These are phyloP conservation scores for Pezicula carpinea DNA, from an alignment of 2,329 filamentous ascomycete species.

Conservation along the genomic window DNA sequence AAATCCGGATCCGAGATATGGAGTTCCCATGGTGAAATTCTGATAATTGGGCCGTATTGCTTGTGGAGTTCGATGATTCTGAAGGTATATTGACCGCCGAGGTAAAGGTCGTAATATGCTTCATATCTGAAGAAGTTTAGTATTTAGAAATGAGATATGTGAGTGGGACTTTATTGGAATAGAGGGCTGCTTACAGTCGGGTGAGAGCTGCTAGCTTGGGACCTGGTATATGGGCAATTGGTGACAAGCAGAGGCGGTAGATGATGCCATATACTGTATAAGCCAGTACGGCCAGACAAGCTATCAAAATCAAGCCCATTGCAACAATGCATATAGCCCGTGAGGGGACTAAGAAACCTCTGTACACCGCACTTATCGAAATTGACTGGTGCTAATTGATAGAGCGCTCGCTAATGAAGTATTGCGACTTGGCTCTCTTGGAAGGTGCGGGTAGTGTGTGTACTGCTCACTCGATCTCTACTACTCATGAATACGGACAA, in stretches of 20 bases:
- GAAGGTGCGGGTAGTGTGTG: too few species aligned
- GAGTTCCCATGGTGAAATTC: slow-evolving; percentile 24
- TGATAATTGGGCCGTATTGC: slow-evolving; percentile 32
- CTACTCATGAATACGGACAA: too few species aligned
- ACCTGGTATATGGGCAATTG: slow-evolving; percentile 23
- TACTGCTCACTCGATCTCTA: too few species aligned
- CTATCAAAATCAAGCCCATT: too few species aligned
- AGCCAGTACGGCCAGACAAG: too few species aligned
- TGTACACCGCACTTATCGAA: too few species aligned
- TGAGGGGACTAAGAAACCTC: too few species aligned
- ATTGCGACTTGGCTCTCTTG: too few species aligned
- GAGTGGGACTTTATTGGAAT: not conserved
- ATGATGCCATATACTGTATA: not conserved
- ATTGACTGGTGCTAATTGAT: too few species aligned
- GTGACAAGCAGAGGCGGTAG: slow-evolving; percentile 9
- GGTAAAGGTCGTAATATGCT: slow-evolving; percentile 36
- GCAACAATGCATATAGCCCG: too few species aligned
- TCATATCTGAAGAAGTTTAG: slow-evolving; percentile 8
- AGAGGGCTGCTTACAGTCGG: not conserved
- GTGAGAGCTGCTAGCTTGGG: slow-evolving; percentile 11
- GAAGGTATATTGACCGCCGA: slow-evolving; percentile 36
- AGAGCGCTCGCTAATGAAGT: too few species aligned
- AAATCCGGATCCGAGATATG: slow-evolving; percentile 27
- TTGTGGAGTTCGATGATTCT: slow-evolving; percentile 37
- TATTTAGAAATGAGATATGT: not conserved